Percentiles rank a stretch among this genome's conserved stretches.
Evolutionary conservation across 1,139 yeast species (phyloP).

Genomic region (Protomyces arabidopsidicola): DNA sequence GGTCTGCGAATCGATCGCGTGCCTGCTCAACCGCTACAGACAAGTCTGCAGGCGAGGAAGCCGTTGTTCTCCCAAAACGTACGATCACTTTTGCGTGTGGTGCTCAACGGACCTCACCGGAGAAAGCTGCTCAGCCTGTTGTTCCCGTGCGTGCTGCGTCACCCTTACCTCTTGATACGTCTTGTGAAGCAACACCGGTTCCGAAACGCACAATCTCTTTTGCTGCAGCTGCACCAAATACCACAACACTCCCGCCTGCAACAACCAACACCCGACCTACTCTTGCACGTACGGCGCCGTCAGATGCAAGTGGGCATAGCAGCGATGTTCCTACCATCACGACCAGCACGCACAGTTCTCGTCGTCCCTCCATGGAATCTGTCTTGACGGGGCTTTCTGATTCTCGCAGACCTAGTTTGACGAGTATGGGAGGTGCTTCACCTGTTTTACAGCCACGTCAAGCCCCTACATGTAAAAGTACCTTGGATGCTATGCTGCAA

Average conservation of each 20-base stretch:
- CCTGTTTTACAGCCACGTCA: neutral
- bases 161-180: neutral
- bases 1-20: neutral
- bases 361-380: constrained; percentile 9
- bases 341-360: constrained; percentile 2
- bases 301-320: constrained; percentile 2
- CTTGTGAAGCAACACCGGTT: neutral
- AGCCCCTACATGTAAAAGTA: constrained; percentile 18
- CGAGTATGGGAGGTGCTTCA: neutral
- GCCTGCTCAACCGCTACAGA: neutral
- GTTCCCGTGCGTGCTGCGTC: neutral
- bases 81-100: neutral
- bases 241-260: neutral
- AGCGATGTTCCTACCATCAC: neutral
- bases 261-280: too few species aligned
- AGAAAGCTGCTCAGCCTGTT: neutral
- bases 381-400: neutral
- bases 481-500: constrained; percentile 10
- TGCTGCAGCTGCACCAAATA: neutral
- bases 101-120: neutral
- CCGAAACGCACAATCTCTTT: neutral
- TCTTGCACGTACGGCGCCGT: neutral
- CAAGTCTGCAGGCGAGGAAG: neutral
- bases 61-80: neutral
- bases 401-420: neutral